Evolutionary conservation across 768 basidiomycete species (phyloP).

Genomic region (Grammothele lineata): DNA sequence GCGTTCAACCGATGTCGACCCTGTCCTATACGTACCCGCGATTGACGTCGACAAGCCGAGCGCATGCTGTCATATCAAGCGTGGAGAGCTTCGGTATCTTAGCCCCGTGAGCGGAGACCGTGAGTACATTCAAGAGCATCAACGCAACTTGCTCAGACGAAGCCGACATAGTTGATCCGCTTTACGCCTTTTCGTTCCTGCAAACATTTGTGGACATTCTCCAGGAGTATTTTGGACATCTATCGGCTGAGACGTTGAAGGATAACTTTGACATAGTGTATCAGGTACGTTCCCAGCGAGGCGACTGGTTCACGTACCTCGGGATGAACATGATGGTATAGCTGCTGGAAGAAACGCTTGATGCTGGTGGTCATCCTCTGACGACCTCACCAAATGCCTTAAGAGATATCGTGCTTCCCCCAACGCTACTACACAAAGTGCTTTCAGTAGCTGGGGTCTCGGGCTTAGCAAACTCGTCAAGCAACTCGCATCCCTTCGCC

Average conservation of each 20-base stretch:
- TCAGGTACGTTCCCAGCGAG: slow-evolving; percentile 62
- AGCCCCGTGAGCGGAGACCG: slow-evolving; percentile 84
- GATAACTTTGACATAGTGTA: slow-evolving; percentile 96
- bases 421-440: slow-evolving; percentile 63
- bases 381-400: slow-evolving; percentile 89
- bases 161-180: slow-evolving; percentile 89
- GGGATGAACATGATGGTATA: slow-evolving; percentile 26
- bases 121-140: too few relatives aligned
- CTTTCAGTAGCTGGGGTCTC: slow-evolving; percentile 49
- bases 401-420: slow-evolving; percentile 90
- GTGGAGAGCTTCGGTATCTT: slow-evolving; percentile 71
- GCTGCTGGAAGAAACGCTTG: slow-evolving; percentile 94
- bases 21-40: slow-evolving; percentile 64
- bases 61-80: slow-evolving; percentile 80
- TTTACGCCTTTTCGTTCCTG: slow-evolving; percentile 86
- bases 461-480: slow-evolving; percentile 31
- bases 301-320: neutral
- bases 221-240: slow-evolving; percentile 81
- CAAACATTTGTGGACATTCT: slow-evolving; percentile 82
- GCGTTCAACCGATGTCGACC: slow-evolving; percentile 57
- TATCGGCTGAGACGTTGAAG: slow-evolving; percentile 73
- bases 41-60: slow-evolving; percentile 48
- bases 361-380: slow-evolving; percentile 86
- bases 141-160: neutral
- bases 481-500: slow-evolving; percentile 56